Base-by-base conservation (phyloP, 805 yeast genomes). In the Cyberlindnera maclurae region DNA sequence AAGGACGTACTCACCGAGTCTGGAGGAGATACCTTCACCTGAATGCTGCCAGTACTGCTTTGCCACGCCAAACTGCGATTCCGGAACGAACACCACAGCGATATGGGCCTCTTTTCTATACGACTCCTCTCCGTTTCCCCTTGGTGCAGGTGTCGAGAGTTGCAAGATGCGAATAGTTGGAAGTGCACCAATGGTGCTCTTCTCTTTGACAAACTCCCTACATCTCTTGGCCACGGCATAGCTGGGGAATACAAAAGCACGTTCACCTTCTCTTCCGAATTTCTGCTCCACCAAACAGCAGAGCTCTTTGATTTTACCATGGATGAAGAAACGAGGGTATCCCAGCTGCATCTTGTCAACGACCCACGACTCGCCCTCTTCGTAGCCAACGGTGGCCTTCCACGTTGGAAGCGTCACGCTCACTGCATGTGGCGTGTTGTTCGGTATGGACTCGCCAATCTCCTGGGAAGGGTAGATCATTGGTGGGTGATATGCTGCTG, bases 1-100 rank as follows among this genome's bases (percentile, higher is more conserved):
- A 42, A 82, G 60, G 34, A 84, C 77, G 53, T 86, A 93, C 59
- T 89, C 96, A 1, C 88, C 97, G 57, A 80, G 64, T 51, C 97
- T 69, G 27, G 96, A 85, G 12, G 96, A 85, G 20, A 93, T 75
- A n/a, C 96, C 96, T 60, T 90, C 97, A 20, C 99, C 99, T 0
- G 95, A 68, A 54, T 89, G 96, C 59, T 90, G 97, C 98, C 98
- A 93, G 63, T 86, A 93, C 51, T 77, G 77, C 56, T 86, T 88
- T 29, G 93, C 89, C 4, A 83, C 58, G 45, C 68, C 77, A 42
- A 71, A 77, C 3, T 67, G 64, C 2, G 66, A 59, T 2, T 85
- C 85, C 52, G 82, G 84, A 44, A 93, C 79, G n/a, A 88, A 86
- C 2, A 55, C 50, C 15, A 77, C 82, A 0, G 89, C 82, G 39